Evolutionary conservation across 129 eudicot genomes (phyloP), one percentile per base, ranked within the genome.

Genomic region (Tanacetum coccineum): DNA sequence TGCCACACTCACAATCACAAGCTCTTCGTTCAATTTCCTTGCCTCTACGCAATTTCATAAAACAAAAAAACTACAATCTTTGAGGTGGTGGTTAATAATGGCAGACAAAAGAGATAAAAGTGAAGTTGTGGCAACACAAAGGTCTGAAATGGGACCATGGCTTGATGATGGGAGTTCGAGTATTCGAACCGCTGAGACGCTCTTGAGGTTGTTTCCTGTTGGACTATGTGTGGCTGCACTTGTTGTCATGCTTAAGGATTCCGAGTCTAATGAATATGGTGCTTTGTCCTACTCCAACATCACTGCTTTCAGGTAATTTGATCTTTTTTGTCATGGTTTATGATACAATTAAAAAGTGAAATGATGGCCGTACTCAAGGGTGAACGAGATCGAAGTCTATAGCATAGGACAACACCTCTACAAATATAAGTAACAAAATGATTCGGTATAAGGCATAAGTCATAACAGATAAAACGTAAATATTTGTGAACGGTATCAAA

Each of bases 231-330:
- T 88, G 60, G 88, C 76, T 51, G 96, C 96, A 3, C 80, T 92
- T 17, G 80, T 82, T 9, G 75, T 92, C 20, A 86, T 92, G 96
- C 84, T 92, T 79, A 88, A 88, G 57, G 79, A 88, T 61, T 76
- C 96, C 2, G 73, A 86, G 62, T 64, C 85, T 21, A 88, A 86
- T 80, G 96, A 88, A 45, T 88, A 54, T 66, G 98, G 96, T 10
- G 82, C 96, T 59, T 56, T 92, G 51, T 80, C 87, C 14, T 92
- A 92, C 77, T 88, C 95, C 6, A 82, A 88, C 57, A 68, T 92
- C 67, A 87, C 89, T n/a, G 89, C 91, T 78, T 92, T 88, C 80
- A 86, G 90, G 98, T 88, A 71, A 22, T 13, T 25, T 61, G 0
- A 9, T 30, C 11, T 51, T 9, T 57, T 26, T 51, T 25, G 26